phyloP scores from a whole-genome alignment of 2,329 filamentous ascomycete genomes.

The Botrytis porri region DNA sequence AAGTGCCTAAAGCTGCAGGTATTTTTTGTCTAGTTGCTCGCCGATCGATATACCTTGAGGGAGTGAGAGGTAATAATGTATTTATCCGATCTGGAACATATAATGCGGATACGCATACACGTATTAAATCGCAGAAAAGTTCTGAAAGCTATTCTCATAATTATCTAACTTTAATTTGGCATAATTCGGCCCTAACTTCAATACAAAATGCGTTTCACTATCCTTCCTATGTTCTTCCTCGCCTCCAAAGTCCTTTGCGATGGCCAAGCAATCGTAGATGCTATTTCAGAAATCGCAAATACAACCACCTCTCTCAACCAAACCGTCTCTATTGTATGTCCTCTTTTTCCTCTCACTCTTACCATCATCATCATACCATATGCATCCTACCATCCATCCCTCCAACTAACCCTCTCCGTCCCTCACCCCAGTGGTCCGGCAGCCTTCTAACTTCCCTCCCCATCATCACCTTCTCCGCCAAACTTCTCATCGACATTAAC shows the following conservation, averaged over 20 bases:
- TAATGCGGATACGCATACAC: background rate
- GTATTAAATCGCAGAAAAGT: background rate
- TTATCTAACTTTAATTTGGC: no score
- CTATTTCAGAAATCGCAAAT: slow-evolving; percentile 28
- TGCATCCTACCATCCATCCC: background rate
- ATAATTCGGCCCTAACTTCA: rapidly evolving
- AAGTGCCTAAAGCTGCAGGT: background rate
- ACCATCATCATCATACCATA: no score
- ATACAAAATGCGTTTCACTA: slow-evolving; percentile 26
- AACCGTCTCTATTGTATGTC: slow-evolving; percentile 21
- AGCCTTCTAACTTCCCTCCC: slow-evolving; percentile 6
- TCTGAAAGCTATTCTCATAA: no score
- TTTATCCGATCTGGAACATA: background rate
- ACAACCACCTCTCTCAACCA: slow-evolving; percentile 27
- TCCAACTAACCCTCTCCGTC: background rate
- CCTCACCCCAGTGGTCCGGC: background rate
- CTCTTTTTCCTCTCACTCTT: background rate
- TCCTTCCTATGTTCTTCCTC: slow-evolving; percentile 24
- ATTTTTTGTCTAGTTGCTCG: background rate
- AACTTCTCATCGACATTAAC: slow-evolving; percentile 43
- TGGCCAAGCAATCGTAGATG: slow-evolving; percentile 28
- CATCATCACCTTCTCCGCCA: slow-evolving; percentile 33
- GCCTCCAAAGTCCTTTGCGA: slow-evolving; percentile 28
- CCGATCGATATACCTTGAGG: background rate
- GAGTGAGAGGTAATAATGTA: background rate